phyloP scores from a whole-genome alignment of 768 basidiomycete species.

The Agrocybe praecox region DNA sequence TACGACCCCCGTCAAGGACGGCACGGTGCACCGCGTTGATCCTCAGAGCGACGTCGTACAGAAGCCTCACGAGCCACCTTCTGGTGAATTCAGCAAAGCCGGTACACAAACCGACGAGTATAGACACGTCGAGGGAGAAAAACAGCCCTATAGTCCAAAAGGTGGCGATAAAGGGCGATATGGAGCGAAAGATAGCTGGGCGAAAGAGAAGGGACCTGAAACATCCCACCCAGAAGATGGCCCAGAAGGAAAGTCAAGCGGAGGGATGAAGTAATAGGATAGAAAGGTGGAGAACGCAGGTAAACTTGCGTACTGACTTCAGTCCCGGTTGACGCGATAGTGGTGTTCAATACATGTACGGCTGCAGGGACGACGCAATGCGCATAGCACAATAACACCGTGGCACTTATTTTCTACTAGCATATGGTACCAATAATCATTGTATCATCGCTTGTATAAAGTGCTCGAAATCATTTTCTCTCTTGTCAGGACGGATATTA shows the following conservation, averaged over 20 bases:
- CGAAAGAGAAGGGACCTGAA: conserved; percentile 34
- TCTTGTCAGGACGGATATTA: no score
- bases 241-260: conserved; percentile 36
- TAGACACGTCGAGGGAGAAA: conserved; percentile 24
- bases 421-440: no score
- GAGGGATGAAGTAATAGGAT: conserved; percentile 26
- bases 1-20: conserved; percentile 14
- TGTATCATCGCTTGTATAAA: no score
- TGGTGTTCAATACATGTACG: no score
- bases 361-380: no score
- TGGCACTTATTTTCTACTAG: no score
- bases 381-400: no score
- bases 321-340: no score
- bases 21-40: conserved; percentile 21
- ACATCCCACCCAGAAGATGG: conserved; percentile 35
- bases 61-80: conserved; percentile 49
- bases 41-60: conserved; percentile 18
- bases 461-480: no score
- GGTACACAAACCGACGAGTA: conserved; percentile 40
- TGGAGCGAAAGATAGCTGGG: conserved; percentile 26
- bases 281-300: no score
- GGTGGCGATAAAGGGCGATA: conserved; percentile 31
- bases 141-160: conserved; percentile 31
- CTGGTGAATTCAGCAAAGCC: conserved; percentile 46
- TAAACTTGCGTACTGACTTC: no score